Evolutionary conservation across 2,329 filamentous ascomycete genomes (phyloP).

Genomic region (Xylaria sp.): DNA sequence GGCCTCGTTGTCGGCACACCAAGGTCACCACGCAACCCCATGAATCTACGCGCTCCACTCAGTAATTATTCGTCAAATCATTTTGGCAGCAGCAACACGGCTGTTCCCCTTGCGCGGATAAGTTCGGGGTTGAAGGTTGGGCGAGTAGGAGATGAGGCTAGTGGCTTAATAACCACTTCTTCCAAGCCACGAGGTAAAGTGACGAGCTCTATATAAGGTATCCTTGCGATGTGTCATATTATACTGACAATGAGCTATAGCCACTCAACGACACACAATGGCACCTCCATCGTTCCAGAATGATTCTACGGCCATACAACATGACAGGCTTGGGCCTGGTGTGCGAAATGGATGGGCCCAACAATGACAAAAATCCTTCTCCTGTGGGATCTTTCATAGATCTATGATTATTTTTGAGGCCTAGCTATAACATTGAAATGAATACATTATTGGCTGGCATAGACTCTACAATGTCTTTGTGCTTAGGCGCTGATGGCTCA

Average conservation of each 20-base stretch:
- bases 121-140: constrained; percentile 49
- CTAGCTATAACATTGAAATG: background rate
- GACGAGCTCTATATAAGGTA: background rate
- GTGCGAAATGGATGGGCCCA: constrained; percentile 35
- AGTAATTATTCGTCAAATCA: constrained; percentile 35
- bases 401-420: background rate
- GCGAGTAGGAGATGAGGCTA: constrained; percentile 37
- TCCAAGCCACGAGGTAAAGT: constrained; percentile 44
- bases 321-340: constrained; percentile 33
- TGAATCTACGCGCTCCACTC: constrained; percentile 38
- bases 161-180: constrained; percentile 34
- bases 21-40: constrained; percentile 38
- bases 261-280: constrained; percentile 40
- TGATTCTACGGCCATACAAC: constrained; percentile 28
- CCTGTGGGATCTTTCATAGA: background rate
- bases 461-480: constrained; percentile 10
- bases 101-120: constrained; percentile 44
- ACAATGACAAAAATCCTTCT: constrained; percentile 5
- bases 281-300: constrained; percentile 39
- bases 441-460: background rate
- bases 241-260: constrained; percentile 35
- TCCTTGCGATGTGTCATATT: background rate
- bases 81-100: constrained; percentile 33
- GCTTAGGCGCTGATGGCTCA: background rate
- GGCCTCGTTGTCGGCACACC: constrained; percentile 49